Conservation (phyloP, 345 rosid genomes). For the Sisymbrium irio region DNA sequence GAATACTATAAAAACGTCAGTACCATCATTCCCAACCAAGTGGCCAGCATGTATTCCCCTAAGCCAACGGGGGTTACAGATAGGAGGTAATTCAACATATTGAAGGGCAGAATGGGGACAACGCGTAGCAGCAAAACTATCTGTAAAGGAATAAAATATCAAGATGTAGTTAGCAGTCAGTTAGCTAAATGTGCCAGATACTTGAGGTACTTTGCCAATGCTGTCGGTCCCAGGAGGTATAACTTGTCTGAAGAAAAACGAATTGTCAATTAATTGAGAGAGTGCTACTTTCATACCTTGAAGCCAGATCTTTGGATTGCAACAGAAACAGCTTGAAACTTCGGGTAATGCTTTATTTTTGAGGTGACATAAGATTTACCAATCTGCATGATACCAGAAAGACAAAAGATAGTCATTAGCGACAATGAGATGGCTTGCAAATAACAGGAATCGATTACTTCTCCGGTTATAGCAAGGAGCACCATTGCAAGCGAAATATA, state of each 20-base stretch:
- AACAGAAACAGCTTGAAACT: conserved; percentile 49
- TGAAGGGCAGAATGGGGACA: conserved; percentile 61
- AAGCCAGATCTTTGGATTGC: conserved; percentile 58
- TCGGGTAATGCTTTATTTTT: conserved; percentile 48
- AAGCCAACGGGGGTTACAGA: conserved; percentile 55
- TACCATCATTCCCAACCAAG: conserved; percentile 69
- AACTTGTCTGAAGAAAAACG: neutral
- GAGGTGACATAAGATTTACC: conserved; percentile 52
- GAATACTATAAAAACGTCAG: neutral
- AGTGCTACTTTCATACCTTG: conserved; percentile 40
- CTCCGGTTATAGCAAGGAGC: neutral
- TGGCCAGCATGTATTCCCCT: conserved; percentile 49
- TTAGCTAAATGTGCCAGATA: neutral
- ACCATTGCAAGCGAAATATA: neutral
- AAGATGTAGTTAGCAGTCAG: conserved; percentile 16
- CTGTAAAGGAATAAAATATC: conserved; percentile 35
- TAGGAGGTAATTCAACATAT: conserved; percentile 56
- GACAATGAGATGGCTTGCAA: conserved; percentile 1
- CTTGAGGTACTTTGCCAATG: neutral
- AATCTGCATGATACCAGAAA: conserved; percentile 38
- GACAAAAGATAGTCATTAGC: conserved; percentile 7
- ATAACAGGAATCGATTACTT: conserved; percentile 1
- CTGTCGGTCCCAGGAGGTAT: neutral
- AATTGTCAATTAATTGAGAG: conserved; percentile 1
- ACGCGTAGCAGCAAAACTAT: conserved; percentile 57